These are phyloP conservation scores for Dryadomyces quercivorus DNA, from an alignment of 2,329 filamentous ascomycete species.

Conservation along the genomic window DNA sequence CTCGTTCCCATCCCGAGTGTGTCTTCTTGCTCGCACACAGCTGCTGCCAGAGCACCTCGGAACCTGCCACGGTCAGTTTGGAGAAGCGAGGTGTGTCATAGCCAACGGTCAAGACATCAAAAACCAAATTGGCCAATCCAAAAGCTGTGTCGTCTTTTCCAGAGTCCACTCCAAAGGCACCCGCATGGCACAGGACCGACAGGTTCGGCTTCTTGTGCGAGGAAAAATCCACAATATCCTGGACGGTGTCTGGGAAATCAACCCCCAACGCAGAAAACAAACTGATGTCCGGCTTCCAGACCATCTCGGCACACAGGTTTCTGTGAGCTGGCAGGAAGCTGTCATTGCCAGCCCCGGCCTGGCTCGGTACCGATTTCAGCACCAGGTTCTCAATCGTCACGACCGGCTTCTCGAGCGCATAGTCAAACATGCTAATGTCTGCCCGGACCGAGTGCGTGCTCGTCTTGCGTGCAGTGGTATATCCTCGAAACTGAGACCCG, in stretches of 20 bases:
- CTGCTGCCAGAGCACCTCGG: slow-evolving; percentile 2
- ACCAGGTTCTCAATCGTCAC: slow-evolving; percentile 33
- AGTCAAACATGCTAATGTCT: slow-evolving; percentile 29
- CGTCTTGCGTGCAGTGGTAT: slow-evolving; percentile 24
- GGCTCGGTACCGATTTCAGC: slow-evolving; percentile 25
- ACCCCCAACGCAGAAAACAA: slow-evolving; percentile 10
- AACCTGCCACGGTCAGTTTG: slow-evolving; percentile 19
- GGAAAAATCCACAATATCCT: slow-evolving; percentile 19
- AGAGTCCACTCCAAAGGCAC: too few relatives aligned
- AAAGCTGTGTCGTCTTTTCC: not conserved
- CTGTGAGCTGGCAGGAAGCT: slow-evolving; percentile 35
- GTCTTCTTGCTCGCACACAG: not conserved
- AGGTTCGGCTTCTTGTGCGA: slow-evolving; percentile 27
- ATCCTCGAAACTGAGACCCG: slow-evolving; percentile 26
- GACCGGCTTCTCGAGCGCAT: slow-evolving; percentile 19
- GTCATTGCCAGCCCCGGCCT: slow-evolving; percentile 14
- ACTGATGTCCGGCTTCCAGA: slow-evolving; percentile 30
- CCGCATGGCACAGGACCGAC: slow-evolving; percentile 25
- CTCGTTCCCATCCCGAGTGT: slow-evolving; percentile 1
- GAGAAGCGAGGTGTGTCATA: slow-evolving; percentile 21
- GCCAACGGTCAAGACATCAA: slow-evolving; percentile 16
- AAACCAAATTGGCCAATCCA: slow-evolving; percentile 8
- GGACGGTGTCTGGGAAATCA: slow-evolving; percentile 9
- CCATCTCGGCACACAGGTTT: slow-evolving; percentile 34
- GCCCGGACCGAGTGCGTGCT: slow-evolving; percentile 26